phyloP scores from a whole-genome alignment of 2,329 filamentous ascomycete genomes.

The Keithomyces neogunnii region DNA sequence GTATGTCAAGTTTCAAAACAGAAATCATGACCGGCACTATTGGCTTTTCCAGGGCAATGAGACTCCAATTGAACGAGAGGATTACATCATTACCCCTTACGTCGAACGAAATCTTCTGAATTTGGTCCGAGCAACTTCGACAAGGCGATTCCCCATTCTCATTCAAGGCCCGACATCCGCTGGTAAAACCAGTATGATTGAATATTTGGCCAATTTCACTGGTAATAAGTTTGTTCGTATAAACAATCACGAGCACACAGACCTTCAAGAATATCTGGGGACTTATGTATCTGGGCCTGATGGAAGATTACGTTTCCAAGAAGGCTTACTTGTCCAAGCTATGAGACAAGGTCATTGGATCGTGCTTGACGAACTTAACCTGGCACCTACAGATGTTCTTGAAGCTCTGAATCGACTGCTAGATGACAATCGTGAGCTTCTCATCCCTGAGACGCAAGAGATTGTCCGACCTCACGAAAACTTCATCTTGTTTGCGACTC shows the following conservation, averaged over 20 bases:
- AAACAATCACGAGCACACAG: conserved; percentile 99
- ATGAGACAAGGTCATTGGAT: conserved; percentile 95
- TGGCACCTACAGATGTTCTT: conserved; percentile 93
- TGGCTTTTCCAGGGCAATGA: conserved; percentile 74
- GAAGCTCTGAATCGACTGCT: conserved; percentile 92
- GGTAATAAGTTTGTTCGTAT: conserved; percentile 97
- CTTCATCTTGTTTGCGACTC: conserved; percentile 97
- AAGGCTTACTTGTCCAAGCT: conserved; percentile 87
- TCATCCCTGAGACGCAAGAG: conserved; percentile 96
- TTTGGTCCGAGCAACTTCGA: conserved; percentile 86
- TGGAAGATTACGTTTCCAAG: conserved; percentile 82
- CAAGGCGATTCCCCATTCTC: conserved; percentile 82
- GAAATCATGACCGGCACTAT: conserved; percentile 62
- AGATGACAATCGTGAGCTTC: conserved; percentile 90
- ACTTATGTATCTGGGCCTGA: conserved; percentile 83
- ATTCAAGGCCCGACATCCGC: conserved; percentile 96
- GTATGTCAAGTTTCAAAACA: conserved; percentile 72
- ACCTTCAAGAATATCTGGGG: conserved; percentile 94
- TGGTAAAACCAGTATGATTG: conserved; percentile 99
- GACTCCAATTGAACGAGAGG: conserved; percentile 59
- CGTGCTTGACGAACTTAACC: conserved; percentile 91
- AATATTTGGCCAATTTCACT: conserved; percentile 92
- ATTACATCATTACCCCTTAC: conserved; percentile 96
- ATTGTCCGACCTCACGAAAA: conserved; percentile 84
- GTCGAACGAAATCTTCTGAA: conserved; percentile 94